Percentiles rank a stretch among this genome's conserved stretches.
Conservation (phyloP, 331 rosid genomes). For the Phaseolus coccineus region DNA sequence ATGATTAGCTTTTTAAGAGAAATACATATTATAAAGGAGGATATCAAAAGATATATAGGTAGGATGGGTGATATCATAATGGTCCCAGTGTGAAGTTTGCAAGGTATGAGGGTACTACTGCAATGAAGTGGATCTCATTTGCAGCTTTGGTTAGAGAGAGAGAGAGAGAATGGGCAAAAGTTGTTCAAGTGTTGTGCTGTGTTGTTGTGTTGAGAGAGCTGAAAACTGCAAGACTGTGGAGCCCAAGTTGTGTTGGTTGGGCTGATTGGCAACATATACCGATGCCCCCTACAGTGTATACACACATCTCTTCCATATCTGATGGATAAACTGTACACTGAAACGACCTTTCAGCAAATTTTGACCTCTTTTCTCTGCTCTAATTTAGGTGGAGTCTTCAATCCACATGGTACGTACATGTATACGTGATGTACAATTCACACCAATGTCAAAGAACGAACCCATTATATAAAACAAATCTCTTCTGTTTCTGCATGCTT, state of each 20-base stretch:
- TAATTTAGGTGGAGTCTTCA: slow-evolving; percentile 41
- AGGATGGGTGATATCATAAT: slow-evolving; percentile 50
- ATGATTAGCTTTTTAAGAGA: slow-evolving; percentile 63
- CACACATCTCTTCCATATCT: slow-evolving; percentile 42
- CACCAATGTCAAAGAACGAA: slow-evolving; percentile 1
- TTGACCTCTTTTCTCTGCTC: slow-evolving; percentile 51
- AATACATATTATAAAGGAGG: slow-evolving; percentile 1
- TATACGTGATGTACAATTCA: slow-evolving; percentile 22
- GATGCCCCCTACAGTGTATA: slow-evolving; percentile 51
- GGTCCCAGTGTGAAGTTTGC: slow-evolving; percentile 48
- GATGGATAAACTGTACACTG: slow-evolving; percentile 65
- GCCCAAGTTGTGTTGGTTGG: slow-evolving; percentile 56
- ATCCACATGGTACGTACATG: slow-evolving; percentile 28
- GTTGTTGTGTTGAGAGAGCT: slow-evolving; percentile 5
- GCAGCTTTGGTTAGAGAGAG: slow-evolving; percentile 55
- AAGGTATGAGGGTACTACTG: slow-evolving; percentile 34
- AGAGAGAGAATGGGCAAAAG: neutral
- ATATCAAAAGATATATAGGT: slow-evolving; percentile 36
- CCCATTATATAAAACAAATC: neutral
- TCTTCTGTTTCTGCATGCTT: neutral
- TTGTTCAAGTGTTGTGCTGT: too few relatives aligned
- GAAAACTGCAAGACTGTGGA: slow-evolving; percentile 53
- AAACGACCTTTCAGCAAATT: slow-evolving; percentile 67
- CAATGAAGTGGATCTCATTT: slow-evolving; percentile 57
- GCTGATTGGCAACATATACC: slow-evolving; percentile 53